Evolutionary conservation across 345 rosid genomes (phyloP).

Genomic region (Populus davidiana): DNA sequence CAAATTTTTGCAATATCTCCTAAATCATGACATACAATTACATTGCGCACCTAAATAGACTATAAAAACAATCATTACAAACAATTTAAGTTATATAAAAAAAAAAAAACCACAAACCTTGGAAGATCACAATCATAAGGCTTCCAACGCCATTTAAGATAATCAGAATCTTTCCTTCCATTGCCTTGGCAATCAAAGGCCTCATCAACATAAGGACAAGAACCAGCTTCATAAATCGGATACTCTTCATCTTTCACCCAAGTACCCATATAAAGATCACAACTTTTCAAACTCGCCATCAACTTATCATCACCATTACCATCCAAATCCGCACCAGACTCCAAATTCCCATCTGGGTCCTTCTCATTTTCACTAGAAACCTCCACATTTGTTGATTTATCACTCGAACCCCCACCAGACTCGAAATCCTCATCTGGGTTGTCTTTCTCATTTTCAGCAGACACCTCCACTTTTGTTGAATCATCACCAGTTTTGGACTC

Average conservation of each 20-base stretch:
- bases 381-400: not conserved
- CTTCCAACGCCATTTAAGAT: constrained; percentile 84
- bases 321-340: not conserved
- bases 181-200: constrained; percentile 84
- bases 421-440: not conserved
- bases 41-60: not conserved
- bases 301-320: not conserved
- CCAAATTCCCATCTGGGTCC: not conserved
- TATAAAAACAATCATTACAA: not conserved
- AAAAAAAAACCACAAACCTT: constrained; percentile 40
- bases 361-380: not conserved
- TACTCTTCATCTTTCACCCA: constrained; percentile 72
- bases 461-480: not conserved
- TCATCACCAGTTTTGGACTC: constrained; percentile 1
- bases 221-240: constrained; percentile 70
- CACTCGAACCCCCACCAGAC: not conserved
- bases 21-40: not conserved
- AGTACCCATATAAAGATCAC: constrained; percentile 68
- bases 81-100: not conserved
- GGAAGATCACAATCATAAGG: constrained; percentile 92
- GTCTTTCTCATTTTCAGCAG: not conserved
- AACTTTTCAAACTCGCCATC: constrained; percentile 36
- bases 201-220: constrained; percentile 90
- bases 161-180: constrained; percentile 69
- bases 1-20: not conserved